These are phyloP conservation scores for Acacia acuminata DNA, from an alignment of 306 rosid genomes.

Conservation along the genomic window DNA sequence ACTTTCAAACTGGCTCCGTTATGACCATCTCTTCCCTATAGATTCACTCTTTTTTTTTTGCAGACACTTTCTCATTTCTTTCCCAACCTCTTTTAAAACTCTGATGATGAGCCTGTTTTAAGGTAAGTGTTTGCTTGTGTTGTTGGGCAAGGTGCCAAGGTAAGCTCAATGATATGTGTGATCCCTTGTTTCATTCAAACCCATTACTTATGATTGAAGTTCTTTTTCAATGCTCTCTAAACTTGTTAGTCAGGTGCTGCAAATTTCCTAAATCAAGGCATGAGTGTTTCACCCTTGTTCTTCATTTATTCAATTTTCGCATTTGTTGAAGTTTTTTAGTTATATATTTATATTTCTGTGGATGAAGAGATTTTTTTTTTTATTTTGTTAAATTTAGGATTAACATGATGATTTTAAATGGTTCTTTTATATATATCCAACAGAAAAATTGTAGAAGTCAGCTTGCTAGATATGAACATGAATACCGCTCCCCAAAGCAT, in stretches of 20 bases:
- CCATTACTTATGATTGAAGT: constrained; percentile 1
- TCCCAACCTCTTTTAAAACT: background rate
- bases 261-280: constrained; percentile 15
- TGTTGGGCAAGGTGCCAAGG: constrained; percentile 25
- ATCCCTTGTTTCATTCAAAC: constrained; percentile 12
- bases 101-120: background rate
- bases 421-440: constrained; percentile 1
- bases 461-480: constrained; percentile 1
- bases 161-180: constrained; percentile 16
- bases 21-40: background rate
- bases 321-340: constrained; percentile 21
- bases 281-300: constrained; percentile 5
- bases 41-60: background rate
- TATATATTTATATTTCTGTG: background rate
- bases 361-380: background rate
- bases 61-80: constrained; percentile 5
- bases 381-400: background rate
- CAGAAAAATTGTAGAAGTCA: background rate
- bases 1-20: constrained; percentile 10
- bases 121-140: constrained; percentile 13
- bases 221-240: background rate
- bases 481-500: background rate
- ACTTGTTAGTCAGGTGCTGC: background rate
- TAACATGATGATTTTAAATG: background rate
- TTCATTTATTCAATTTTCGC: background rate